Conservation (phyloP, 306 rosid species). For the Medicago truncatula region DNA sequence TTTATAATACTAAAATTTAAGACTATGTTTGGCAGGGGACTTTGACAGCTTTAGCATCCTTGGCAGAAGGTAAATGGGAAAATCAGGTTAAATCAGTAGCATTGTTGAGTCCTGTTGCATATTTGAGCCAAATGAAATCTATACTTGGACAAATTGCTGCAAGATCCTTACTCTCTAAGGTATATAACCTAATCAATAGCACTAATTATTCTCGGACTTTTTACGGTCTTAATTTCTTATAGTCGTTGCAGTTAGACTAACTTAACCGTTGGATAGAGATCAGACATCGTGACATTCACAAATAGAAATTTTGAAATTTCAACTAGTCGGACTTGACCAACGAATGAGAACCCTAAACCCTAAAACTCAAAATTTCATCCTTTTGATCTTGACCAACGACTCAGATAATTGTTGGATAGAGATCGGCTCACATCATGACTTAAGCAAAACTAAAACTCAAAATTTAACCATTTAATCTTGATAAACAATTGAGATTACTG, state of each 20-base stretch:
- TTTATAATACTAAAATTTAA: constrained; percentile 23
- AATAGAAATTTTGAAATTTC: not conserved
- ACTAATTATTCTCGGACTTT: not conserved
- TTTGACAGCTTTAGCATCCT: constrained; percentile 62
- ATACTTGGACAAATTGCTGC: constrained; percentile 56
- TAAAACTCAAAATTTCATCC: not conserved
- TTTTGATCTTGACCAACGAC: not conserved
- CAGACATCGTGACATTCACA: not conserved
- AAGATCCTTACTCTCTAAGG: constrained; percentile 59
- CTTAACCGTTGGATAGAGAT: not conserved
- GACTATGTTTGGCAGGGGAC: constrained; percentile 66
- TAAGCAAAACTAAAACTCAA: no score
- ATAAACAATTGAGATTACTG: no score
- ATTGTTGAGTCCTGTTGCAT: constrained; percentile 77
- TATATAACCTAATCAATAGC: constrained; percentile 2
- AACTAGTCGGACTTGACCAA: not conserved
- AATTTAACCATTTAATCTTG: no score
- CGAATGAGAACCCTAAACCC: not conserved
- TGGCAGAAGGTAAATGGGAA: constrained; percentile 61
- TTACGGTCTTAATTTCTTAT: not conserved
- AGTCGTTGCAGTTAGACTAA: not conserved
- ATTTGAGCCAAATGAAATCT: constrained; percentile 69
- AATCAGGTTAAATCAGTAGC: constrained; percentile 67
- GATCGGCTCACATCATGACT: not conserved
- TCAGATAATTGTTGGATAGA: no score